Percentiles rank a stretch among this genome's conserved stretches.
phyloP scores from a whole-genome alignment of 345 rosid species.

The Salix brachista region DNA sequence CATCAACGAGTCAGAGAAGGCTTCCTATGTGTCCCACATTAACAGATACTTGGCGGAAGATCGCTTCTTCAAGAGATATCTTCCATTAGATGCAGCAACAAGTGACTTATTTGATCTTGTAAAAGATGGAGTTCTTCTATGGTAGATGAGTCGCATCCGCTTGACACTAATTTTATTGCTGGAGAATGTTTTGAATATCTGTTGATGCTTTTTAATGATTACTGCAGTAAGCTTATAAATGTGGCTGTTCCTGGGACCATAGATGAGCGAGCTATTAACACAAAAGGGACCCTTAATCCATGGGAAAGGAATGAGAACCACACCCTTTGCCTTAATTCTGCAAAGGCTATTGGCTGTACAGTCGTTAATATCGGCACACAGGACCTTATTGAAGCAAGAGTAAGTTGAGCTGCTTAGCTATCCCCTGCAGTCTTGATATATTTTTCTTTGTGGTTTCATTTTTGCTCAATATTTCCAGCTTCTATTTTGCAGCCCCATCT shows the following conservation, averaged over 20 bases:
- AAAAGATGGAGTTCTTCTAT: conserved; percentile 89
- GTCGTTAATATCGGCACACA: conserved; percentile 96
- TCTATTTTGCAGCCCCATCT: conserved; percentile 72
- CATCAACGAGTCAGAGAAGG: conserved; percentile 79
- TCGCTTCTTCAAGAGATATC: conserved; percentile 68
- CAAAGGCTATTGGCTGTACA: conserved; percentile 97
- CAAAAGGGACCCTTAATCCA: conserved; percentile 69
- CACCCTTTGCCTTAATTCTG: conserved; percentile 94
- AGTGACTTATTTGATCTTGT: conserved; percentile 83
- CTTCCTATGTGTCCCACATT: conserved; percentile 88
- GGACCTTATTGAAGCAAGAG: conserved; percentile 92
- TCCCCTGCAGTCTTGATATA: background rate
- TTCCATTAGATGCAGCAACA: conserved; percentile 76
- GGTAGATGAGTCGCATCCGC: conserved; percentile 37
- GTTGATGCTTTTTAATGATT: conserved; percentile 20
- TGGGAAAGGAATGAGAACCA: conserved; percentile 99
- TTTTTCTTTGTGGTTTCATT: conserved; percentile 11
- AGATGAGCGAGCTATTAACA: conserved; percentile 97
- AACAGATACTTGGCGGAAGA: conserved; percentile 78
- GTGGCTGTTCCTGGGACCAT: conserved; percentile 97
- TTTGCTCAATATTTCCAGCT: conserved; percentile 9
- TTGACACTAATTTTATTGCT: background rate
- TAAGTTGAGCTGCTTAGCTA: conserved; percentile 33
- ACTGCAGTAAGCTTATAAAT: conserved; percentile 90
- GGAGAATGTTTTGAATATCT: conserved; percentile 3